Percentiles rank a stretch among this genome's conserved stretches.
These are phyloP conservation scores for Neurospora tetrasperma DNA, from an alignment of 495 filamentous ascomycete species.

Conservation along the genomic window DNA sequence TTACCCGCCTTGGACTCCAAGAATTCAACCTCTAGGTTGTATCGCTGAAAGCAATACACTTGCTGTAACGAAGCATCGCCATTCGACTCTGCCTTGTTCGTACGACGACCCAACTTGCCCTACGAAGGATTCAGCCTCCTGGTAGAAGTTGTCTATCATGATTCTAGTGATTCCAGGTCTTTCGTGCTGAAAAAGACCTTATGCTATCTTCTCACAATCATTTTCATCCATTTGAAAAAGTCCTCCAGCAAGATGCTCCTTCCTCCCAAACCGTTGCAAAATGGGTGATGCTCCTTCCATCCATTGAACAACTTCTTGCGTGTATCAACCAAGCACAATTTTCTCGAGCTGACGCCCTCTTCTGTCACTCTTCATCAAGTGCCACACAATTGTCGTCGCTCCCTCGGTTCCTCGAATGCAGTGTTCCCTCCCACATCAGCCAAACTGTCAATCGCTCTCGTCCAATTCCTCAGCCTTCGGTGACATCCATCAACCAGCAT, in stretches of 20 bases:
- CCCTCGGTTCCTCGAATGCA: not conserved
- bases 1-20: fast-evolving
- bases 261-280: not conserved
- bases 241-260: not conserved
- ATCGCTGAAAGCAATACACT: not conserved
- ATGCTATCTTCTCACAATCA: too few relatives aligned
- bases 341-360: too few relatives aligned
- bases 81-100: not conserved
- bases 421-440: not conserved
- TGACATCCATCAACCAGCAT: not conserved
- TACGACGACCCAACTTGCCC: not conserved
- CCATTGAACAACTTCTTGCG: too few relatives aligned
- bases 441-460: not conserved
- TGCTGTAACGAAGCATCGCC: not conserved
- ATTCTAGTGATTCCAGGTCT: not conserved
- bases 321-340: too few relatives aligned
- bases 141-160: not conserved
- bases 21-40: not conserved
- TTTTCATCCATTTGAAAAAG: not conserved
- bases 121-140: not conserved
- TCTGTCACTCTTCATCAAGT: not conserved
- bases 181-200: too few relatives aligned
- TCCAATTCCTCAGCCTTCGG: too few relatives aligned
- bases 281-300: not conserved
- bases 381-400: not conserved